phyloP scores from a whole-genome alignment of 352 stramenopile species.

The Globisporangium apiculatum region DNA sequence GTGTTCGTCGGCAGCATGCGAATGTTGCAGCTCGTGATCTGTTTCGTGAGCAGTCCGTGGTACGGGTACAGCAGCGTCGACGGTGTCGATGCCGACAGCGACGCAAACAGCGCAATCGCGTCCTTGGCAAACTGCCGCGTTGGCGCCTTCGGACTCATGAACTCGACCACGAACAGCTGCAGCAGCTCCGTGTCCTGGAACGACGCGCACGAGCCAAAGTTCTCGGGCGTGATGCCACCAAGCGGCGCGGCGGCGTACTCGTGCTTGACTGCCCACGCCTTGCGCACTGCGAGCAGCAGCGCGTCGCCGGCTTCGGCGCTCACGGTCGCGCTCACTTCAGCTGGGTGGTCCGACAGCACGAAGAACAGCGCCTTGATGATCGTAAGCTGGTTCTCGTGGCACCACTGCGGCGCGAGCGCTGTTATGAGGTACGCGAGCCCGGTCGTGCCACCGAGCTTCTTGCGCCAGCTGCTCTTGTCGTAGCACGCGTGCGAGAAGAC shows the following conservation, averaged over 20 bases:
- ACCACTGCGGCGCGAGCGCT: constrained; percentile 61
- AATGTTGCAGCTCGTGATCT: constrained; percentile 76
- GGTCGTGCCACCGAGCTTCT: constrained; percentile 73
- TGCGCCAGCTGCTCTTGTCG: constrained; percentile 79
- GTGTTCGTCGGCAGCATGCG: constrained; percentile 60
- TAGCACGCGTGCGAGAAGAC: constrained; percentile 83
- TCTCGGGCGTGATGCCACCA: constrained; percentile 38
- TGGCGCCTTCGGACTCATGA: constrained; percentile 68
- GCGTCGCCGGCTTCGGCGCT: constrained; percentile 62
- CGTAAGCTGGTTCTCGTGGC: constrained; percentile 80
- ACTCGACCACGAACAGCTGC: constrained; percentile 84
- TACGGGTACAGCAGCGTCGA: constrained; percentile 77
- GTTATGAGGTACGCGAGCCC: constrained; percentile 67
- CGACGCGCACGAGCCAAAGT: constrained; percentile 61
- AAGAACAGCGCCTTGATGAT: constrained; percentile 86
- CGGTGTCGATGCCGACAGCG: constrained; percentile 43
- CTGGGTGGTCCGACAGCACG: constrained; percentile 78
- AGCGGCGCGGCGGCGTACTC: constrained; percentile 28
- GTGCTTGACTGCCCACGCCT: constrained; percentile 39
- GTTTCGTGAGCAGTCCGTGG: constrained; percentile 79
- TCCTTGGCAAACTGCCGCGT: constrained; percentile 63
- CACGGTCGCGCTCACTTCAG: constrained; percentile 77
- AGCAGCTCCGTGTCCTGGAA: constrained; percentile 85
- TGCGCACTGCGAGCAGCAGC: constrained; percentile 48
- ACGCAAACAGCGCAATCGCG: constrained; percentile 55